Base-by-base conservation (phyloP, 1,284 basidiomycete species). In the Apiotrichum veenhuisii region DNA sequence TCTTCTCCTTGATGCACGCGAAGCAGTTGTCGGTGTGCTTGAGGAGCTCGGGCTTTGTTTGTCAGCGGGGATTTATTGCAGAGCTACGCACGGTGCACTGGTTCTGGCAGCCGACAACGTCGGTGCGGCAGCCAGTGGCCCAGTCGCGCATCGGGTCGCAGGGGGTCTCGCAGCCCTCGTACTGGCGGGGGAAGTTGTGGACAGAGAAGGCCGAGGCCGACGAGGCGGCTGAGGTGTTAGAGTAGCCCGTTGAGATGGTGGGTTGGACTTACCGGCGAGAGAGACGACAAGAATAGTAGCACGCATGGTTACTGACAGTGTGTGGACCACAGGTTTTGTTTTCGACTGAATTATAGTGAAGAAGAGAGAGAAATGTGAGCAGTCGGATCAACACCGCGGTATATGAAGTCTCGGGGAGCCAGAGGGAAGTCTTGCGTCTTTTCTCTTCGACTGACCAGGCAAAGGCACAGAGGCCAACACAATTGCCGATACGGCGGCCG, bases 61-160 rank as follows among this genome's bases (percentile, higher is more conserved):
- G 18, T 23, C 20, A 23, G 20, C 11, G 11, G 34, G 18, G 23
- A n/a, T 3, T 2, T 33, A 5, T 33, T 20, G 1, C 27, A 20
- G n/a, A n/a, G n/a, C n/a, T n/a, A 46, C 45, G n/a, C 15, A 46
- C 47, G 38, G 42, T 58, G 56, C 60, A 62, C 36, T 58, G 38
- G 22, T 46, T 33, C 60, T 58, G 58, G 60, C 60, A 62, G 42
- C 41, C 17, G 47, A 47, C 43, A 25, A 44, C 44, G 56, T 62
- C 43, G 47, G 54, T 56, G 51, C 60, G 60, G 56, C 60, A 62
- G 25, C 14, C 38, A 23, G 43, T 23, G 2, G 60, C 56, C 60
- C 60, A 62, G 54, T 50, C 60, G n/a, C 45, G 48, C 50, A 62
- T 48, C 37, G 60, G 56, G 51, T 58, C 43, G 57, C 60, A 62